Percentiles rank a stretch among this genome's conserved stretches.
These are phyloP conservation scores for Pichia pseudocactophila DNA, from an alignment of 805 yeast species.

Conservation along the genomic window DNA sequence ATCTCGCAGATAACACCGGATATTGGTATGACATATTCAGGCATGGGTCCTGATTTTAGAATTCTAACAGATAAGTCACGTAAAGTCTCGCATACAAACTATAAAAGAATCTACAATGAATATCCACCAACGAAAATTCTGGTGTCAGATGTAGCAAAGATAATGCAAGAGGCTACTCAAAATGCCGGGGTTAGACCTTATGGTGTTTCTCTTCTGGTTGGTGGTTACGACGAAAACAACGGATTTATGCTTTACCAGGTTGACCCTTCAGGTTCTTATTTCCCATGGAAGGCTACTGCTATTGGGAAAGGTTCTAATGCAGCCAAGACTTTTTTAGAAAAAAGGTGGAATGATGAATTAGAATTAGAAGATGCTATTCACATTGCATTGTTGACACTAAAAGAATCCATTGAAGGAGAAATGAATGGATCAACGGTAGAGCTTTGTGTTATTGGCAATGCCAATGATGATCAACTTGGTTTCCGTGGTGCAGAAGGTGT, in stretches of 20 bases:
- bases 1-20: constrained; percentile 84
- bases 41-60: constrained; percentile 98
- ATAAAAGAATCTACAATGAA: constrained; percentile 89
- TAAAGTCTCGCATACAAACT: constrained; percentile 84
- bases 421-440: constrained; percentile 95
- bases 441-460: constrained; percentile 76
- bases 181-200: constrained; percentile 98
- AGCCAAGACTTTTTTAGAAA: constrained; percentile 96
- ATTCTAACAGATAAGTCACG: constrained; percentile 91
- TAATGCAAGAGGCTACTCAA: constrained; percentile 94
- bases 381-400: constrained; percentile 85
- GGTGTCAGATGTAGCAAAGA: constrained; percentile 89
- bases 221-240: constrained; percentile 73
- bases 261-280: constrained; percentile 95
- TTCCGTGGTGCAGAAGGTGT: constrained; percentile 70
- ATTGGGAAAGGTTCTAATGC: constrained; percentile 93
- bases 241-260: constrained; percentile 86
- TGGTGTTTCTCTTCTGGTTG: constrained; percentile 90
- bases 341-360: constrained; percentile 95
- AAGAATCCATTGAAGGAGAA: constrained; percentile 97
- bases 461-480: constrained; percentile 74
- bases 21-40: constrained; percentile 93
- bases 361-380: constrained; percentile 98
- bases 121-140: constrained; percentile 93
- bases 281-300: constrained; percentile 99